Evolutionary conservation across 2,329 filamentous ascomycete species (phyloP), one percentile per base, ranked within the genome.

Genomic region (Paramyrothecium roridum): DNA sequence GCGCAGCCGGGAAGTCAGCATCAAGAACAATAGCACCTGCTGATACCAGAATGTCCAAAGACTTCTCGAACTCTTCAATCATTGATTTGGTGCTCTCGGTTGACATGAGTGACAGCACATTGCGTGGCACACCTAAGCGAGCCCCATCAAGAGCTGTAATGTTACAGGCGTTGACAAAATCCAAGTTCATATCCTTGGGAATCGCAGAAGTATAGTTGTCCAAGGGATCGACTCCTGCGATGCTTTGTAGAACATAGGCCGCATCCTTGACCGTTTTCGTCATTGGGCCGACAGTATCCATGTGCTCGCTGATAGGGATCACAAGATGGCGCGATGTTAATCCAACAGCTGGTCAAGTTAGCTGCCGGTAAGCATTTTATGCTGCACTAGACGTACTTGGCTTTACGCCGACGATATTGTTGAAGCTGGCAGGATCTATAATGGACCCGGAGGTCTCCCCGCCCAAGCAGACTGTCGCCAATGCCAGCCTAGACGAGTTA

Each of bases 381-480:
- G 26, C 26, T 30, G 26, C 26, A 10, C 26, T 30, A 10, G 4
- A 30, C 26, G 26, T 30, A 30, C 26, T 30, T 0, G 87, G 85
- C 67, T 87, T 88, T 63, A 90, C 84, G 1, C 86, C 87, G 0
- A 89, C 86, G 3, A 89, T 66, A 55, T 86, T 87, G 71, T 83
- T 88, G 6, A 58, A 52, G 47, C 69, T 63, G 0, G 74, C 65
- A 0, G 88, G 87, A 11, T 75, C 76, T 3, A 88, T 65, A 53
- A 90, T 88, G 19, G 81, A 86, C 87, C 86, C 17, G 74, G 70
- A 53, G 17, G 63, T 63, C 65, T 86, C 87, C 0, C 84, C 84
- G 2, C 86, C 86, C 3, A 89, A 65, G 2, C 80, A 64, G 8
- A 81, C 85, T 50, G 81, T 70, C 0, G 83, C 82, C 3, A 89